phyloP scores from a whole-genome alignment of 257 asterid genomes.

The Solanum habrochaites region DNA sequence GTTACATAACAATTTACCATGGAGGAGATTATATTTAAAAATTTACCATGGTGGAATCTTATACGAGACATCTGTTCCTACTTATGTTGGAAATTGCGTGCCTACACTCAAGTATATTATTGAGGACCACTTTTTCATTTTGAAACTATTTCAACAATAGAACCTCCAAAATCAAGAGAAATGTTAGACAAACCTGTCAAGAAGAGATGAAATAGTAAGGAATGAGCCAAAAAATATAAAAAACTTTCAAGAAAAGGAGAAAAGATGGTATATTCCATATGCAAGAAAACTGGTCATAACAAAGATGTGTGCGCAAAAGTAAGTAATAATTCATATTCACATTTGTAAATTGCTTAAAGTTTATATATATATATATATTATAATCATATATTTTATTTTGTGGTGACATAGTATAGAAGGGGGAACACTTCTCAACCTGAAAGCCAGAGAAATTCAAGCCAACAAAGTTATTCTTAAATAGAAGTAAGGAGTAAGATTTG shows the following conservation, averaged over 20 bases:
- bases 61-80: too few relatives aligned
- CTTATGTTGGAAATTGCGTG: too few relatives aligned
- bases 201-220: not conserved
- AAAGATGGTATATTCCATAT: not conserved
- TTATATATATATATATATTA: too few relatives aligned
- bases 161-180: not conserved
- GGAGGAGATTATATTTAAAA: too few relatives aligned
- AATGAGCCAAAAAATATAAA: not conserved
- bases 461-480: too few relatives aligned
- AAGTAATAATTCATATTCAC: not conserved
- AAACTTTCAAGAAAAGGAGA: not conserved
- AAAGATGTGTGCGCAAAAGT: not conserved
- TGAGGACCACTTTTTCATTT: too few relatives aligned
- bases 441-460: not conserved
- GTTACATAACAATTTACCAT: too few relatives aligned
- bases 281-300: not conserved
- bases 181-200: too few relatives aligned
- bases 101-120: too few relatives aligned
- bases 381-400: too few relatives aligned
- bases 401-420: too few relatives aligned
- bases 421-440: not conserved
- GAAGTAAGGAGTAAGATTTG: not conserved
- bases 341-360: not conserved
- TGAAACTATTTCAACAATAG: not conserved
- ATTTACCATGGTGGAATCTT: too few relatives aligned